Percentiles rank a stretch among this genome's conserved stretches.
phyloP scores from a whole-genome alignment of 208 protist species.

The Lotmaria passim region DNA sequence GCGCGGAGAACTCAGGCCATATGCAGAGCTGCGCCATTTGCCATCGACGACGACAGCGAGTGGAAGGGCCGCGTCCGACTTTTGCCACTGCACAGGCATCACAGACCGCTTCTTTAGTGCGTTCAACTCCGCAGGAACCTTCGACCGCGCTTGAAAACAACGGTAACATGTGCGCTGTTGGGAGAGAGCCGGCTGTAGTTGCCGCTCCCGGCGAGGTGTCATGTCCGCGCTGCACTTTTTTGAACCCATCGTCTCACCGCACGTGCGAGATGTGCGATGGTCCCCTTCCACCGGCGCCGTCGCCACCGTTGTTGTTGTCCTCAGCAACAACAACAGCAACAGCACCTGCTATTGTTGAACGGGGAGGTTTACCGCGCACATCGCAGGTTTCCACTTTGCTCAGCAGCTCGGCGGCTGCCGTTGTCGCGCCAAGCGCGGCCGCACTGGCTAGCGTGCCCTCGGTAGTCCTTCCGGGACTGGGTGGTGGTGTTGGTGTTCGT shows the following conservation, averaged over 20 bases:
- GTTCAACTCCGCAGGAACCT: background rate
- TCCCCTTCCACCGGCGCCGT: conserved; percentile 16
- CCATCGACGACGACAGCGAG: conserved; percentile 25
- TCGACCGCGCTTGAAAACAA: background rate
- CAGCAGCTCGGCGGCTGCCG: background rate
- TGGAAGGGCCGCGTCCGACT: conserved; percentile 18
- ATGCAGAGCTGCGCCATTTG: conserved; percentile 34
- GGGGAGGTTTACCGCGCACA: too few relatives aligned
- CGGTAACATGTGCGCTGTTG: background rate
- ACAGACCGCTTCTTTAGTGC: background rate
- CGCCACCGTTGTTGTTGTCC: background rate
- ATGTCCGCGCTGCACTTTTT: conserved; percentile 49
- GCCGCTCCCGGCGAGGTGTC: conserved; percentile 25
- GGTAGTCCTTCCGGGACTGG: conserved; percentile 2
- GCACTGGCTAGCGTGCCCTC: conserved; percentile 15
- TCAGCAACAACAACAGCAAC: background rate
- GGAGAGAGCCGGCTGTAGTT: conserved; percentile 6
- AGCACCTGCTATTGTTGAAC: too few relatives aligned
- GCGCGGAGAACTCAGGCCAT: conserved; percentile 15
- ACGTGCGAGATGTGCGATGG: conserved; percentile 40
- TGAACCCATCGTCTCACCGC: conserved; percentile 24
- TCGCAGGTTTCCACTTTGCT: too few relatives aligned
- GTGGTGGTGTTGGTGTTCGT: background rate
- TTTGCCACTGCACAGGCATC: background rate
- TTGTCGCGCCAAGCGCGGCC: background rate